Base-by-base conservation (phyloP, 768 basidiomycete genomes). In the Phanerochaete carnosa region DNA sequence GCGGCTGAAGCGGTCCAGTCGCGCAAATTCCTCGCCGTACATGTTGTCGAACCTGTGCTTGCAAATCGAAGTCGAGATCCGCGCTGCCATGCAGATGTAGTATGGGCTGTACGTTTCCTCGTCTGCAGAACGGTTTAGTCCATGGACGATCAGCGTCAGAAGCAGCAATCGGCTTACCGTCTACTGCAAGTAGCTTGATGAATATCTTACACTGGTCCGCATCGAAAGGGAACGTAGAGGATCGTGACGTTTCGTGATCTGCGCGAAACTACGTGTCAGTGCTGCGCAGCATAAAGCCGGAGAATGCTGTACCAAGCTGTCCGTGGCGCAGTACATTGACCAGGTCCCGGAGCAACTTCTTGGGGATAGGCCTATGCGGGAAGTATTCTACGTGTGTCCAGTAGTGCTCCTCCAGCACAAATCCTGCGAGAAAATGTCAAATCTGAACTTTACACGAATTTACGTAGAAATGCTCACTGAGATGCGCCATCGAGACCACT, bases 351-450 rank as follows among this genome's bases (percentile, higher is more conserved):
- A 55, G 56, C 23, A 62, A 43, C 2, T 46, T 12, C 9, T 12
- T 22, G 16, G 57, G 58, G 12, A 67, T 45, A 1, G 58, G n/a
- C 22, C 63, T 65, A 58, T 68, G 60, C 1, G 71, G 71, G 56
- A 71, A 72, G 33, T 61, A 72, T 52, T 69, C 67, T 23, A 66
- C 45, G 55, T 72, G 71, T 1, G 35, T 66, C 70, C 71, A 72
- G 43, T 71, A 72, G 52, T 71, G 70, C 53, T 67, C 65, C 37
- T 67, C 63, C 12, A 69, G 49, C 7, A 55, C 23, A 26, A 55
- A 55, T 32, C 51, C 68, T 69, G 37, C 25, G 8, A 19, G 16
- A 15, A 15, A 19, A 19, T 9, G 4, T 11, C 9, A 35, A 11
- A 12, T 54, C 3, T 49, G 46, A 47, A 26, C 2, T 45, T 7